Conservation (phyloP, 768 basidiomycete species). For the Mycena epipterygia region DNA sequence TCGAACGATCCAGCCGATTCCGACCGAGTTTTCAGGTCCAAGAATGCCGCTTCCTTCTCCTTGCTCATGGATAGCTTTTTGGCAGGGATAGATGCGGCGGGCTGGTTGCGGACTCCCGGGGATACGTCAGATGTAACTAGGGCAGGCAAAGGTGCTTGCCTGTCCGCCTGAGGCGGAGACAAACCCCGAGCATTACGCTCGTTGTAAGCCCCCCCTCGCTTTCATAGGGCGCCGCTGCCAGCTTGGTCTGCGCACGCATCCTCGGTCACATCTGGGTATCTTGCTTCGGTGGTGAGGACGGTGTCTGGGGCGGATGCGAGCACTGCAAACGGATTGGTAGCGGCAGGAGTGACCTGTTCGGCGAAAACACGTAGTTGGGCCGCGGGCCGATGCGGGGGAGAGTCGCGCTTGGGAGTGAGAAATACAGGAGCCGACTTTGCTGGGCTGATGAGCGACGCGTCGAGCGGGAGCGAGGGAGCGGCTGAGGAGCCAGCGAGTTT, state of each 20-base stretch:
- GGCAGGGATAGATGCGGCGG: background rate
- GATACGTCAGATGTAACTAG: background rate
- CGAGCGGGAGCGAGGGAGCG: too few species aligned
- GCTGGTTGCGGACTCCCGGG: background rate
- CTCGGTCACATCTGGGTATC: conserved; percentile 4
- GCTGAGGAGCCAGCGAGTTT: too few species aligned
- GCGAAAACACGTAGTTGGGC: background rate
- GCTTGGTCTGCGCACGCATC: too few species aligned
- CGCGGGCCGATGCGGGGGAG: background rate
- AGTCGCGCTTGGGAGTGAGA: too few species aligned
- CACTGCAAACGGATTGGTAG: background rate
- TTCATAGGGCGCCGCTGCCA: conserved; percentile 8
- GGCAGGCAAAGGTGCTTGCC: conserved; percentile 3
- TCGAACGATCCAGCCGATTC: background rate
- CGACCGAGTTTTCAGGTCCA: background rate
- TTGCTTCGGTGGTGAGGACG: background rate
- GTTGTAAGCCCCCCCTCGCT: conserved; percentile 16
- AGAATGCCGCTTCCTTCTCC: background rate
- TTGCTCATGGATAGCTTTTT: background rate
- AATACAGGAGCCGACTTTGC: too few species aligned
- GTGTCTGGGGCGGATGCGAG: background rate
- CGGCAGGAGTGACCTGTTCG: background rate
- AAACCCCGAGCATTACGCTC: background rate
- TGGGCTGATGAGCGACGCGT: too few species aligned
- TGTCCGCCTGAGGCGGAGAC: conserved; percentile 14